These are phyloP conservation scores for Trypanosoma avium DNA, from an alignment of 208 protist genomes.

Conservation along the genomic window DNA sequence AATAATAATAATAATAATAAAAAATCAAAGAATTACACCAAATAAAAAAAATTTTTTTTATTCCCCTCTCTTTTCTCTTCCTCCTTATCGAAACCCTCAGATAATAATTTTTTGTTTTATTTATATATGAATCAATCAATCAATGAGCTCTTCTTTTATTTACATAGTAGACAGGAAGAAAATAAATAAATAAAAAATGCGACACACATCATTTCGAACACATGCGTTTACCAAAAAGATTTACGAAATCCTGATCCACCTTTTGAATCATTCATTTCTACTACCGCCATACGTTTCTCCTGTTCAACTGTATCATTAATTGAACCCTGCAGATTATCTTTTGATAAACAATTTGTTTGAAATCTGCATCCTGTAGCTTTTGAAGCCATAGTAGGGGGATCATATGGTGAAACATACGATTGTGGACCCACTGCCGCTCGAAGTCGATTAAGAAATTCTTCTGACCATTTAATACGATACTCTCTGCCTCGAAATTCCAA, in stretches of 20 bases:
- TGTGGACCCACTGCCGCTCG: conserved; percentile 32
- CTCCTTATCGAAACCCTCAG: too few relatives aligned
- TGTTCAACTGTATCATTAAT: conserved; percentile 43
- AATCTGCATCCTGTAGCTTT: conserved; percentile 57
- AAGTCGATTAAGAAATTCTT: conserved; percentile 49
- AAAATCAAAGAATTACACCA: too few relatives aligned
- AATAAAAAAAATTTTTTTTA: background rate
- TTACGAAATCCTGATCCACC: conserved; percentile 59
- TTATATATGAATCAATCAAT: too few relatives aligned
- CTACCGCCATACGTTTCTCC: conserved; percentile 55
- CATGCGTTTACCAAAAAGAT: conserved; percentile 71
- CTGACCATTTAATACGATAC: conserved; percentile 80
- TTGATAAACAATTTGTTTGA: conserved; percentile 45
- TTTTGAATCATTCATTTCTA: conserved; percentile 70
- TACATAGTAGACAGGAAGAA: too few relatives aligned
- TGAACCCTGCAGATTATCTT: conserved; percentile 31
- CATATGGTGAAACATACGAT: conserved; percentile 50
- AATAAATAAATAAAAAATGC: too few relatives aligned
- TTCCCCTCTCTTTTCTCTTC: too few relatives aligned
- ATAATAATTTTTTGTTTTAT: too few relatives aligned
- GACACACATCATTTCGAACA: too few relatives aligned
- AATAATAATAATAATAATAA: background rate
- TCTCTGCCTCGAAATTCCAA: conserved; percentile 68
- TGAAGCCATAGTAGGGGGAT: conserved; percentile 61
- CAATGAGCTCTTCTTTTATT: too few relatives aligned